These are phyloP conservation scores for Colletotrichum navitas DNA, from an alignment of 2,329 filamentous ascomycete genomes.

Conservation along the genomic window DNA sequence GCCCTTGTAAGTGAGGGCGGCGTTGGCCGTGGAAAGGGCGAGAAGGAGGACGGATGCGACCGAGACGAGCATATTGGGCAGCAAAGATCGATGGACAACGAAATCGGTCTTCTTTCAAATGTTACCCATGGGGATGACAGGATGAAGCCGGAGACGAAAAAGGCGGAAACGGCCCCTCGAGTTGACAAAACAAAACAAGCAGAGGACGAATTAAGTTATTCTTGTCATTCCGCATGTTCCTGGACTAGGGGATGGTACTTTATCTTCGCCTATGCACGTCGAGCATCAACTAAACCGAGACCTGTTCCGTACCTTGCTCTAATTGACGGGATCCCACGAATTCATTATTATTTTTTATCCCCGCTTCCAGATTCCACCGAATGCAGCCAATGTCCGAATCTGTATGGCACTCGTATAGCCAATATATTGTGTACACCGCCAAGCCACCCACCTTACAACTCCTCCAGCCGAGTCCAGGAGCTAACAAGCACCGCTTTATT, in stretches of 20 bases:
- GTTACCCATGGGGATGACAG: neutral
- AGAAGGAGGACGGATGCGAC: conserved; percentile 37
- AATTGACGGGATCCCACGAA: conserved; percentile 36
- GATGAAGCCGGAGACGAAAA: neutral
- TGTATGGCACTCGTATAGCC: conserved; percentile 2
- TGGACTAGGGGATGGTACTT: neutral
- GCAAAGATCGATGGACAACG: conserved; percentile 2
- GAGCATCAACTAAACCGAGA: conserved; percentile 8
- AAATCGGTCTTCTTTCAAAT: neutral
- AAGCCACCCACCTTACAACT: neutral
- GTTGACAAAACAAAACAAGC: neutral
- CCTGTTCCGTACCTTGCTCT: conserved; percentile 22
- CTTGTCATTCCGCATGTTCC: neutral
- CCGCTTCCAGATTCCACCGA: conserved; percentile 17
- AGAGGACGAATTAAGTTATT: neutral
- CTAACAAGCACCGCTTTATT: conserved; percentile 21
- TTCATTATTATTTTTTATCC: conserved; percentile 12
- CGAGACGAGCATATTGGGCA: conserved; percentile 38
- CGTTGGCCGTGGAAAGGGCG: conserved; percentile 47
- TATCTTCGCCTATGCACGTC: neutral
- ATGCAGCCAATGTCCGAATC: conserved; percentile 3
- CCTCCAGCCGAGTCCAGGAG: conserved; percentile 12
- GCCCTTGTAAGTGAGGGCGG: conserved; percentile 72
- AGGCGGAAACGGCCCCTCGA: neutral
- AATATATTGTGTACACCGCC: neutral